These are phyloP conservation scores for Silene noctiflora DNA, from an alignment of 179 eudicot genomes.

Conservation along the genomic window DNA sequence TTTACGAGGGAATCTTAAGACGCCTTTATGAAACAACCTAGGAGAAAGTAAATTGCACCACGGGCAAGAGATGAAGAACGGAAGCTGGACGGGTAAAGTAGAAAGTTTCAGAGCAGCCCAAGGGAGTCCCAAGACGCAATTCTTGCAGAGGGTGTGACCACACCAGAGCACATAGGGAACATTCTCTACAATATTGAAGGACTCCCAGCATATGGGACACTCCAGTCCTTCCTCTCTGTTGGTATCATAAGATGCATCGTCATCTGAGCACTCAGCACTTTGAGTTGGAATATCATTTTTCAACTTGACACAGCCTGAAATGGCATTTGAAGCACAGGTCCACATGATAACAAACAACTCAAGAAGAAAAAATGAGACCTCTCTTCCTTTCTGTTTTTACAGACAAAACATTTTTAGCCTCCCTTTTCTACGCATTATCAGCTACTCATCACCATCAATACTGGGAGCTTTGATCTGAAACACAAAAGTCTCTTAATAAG, in stretches of 20 bases:
- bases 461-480: conserved; percentile 9
- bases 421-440: conserved; percentile 1
- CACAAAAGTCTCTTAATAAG: not conserved
- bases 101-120: conserved; percentile 52
- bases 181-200: conserved; percentile 58
- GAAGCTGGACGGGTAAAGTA: conserved; percentile 47
- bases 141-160: conserved; percentile 57
- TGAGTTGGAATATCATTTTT: conserved; percentile 1
- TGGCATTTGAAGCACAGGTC: too few species aligned
- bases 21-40: conserved; percentile 41
- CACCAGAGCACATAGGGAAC: conserved; percentile 63
- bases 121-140: conserved; percentile 51
- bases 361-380: not conserved
- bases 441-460: not conserved
- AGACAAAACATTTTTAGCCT: not conserved
- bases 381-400: conserved; percentile 1
- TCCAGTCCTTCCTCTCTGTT: conserved; percentile 51
- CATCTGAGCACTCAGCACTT: conserved; percentile 48
- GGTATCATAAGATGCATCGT: conserved; percentile 37
- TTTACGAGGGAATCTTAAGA: conserved; percentile 46
- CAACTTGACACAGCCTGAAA: too few species aligned
- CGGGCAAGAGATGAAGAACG: conserved; percentile 57
- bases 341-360: not conserved
- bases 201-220: conserved; percentile 61
- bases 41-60: conserved; percentile 57